Percentiles rank a stretch among this genome's conserved stretches.
Evolutionary conservation across 1,139 yeast species (phyloP).

Genomic region (Debaryomyces fabryi): DNA sequence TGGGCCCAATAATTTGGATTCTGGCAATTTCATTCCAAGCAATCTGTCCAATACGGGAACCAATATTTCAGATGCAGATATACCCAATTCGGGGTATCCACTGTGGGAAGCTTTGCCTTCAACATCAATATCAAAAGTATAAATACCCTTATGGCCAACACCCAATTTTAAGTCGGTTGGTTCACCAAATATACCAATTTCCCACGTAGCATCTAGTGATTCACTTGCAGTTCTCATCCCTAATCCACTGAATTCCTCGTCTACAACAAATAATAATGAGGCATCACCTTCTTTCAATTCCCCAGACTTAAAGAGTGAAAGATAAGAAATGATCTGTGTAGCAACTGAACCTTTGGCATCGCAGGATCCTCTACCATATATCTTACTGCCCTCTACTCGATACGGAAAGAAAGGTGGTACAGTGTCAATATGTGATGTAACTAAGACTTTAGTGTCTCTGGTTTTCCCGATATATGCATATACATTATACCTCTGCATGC

Average conservation of each 20-base stretch:
- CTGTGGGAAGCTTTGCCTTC: constrained; percentile 66
- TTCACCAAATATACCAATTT: constrained; percentile 68
- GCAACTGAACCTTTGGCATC: constrained; percentile 76
- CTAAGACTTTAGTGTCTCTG: constrained; percentile 51
- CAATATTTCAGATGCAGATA: constrained; percentile 61
- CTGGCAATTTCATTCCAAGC: constrained; percentile 46
- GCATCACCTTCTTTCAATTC: constrained; percentile 56
- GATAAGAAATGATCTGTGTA: constrained; percentile 56
- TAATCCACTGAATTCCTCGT: constrained; percentile 64
- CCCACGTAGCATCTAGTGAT: constrained; percentile 53
- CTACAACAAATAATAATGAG: constrained; percentile 63
- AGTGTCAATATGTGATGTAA: constrained; percentile 72
- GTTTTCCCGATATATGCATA: constrained; percentile 56
- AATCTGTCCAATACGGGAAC: constrained; percentile 49
- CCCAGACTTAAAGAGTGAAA: constrained; percentile 42
- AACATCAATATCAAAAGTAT: constrained; percentile 43
- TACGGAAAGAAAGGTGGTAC: constrained; percentile 70
- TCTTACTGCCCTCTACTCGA: constrained; percentile 47
- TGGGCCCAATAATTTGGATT: constrained; percentile 56
- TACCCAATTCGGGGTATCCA: constrained; percentile 71
- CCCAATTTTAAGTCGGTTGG: constrained; percentile 74
- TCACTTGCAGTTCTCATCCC: constrained; percentile 57
- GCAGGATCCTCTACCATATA: constrained; percentile 66
- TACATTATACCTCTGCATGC: constrained; percentile 46
- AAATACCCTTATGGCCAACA: constrained; percentile 68